These are phyloP conservation scores for Ogataea siamensis DNA, from an alignment of 805 yeast genomes.

Conservation along the genomic window DNA sequence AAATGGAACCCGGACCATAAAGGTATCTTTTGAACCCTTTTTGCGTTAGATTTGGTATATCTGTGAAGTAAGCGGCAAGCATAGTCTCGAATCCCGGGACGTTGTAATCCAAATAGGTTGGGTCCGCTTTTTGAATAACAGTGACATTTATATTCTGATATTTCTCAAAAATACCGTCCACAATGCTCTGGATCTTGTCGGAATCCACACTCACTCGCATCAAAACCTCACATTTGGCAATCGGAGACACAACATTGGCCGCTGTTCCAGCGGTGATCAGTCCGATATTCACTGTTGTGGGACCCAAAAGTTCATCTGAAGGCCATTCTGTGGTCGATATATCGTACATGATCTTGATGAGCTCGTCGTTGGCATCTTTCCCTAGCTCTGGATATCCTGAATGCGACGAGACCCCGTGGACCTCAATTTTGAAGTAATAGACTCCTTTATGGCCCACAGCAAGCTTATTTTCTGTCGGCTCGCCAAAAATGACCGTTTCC, in stretches of 20 bases:
- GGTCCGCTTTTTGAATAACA: slow-evolving; percentile 30
- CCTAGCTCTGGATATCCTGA: slow-evolving; percentile 73
- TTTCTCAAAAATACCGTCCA: slow-evolving; percentile 34
- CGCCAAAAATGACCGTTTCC: slow-evolving; percentile 68
- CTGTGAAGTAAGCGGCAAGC: slow-evolving; percentile 37
- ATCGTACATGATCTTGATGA: slow-evolving; percentile 49
- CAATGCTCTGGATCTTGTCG: slow-evolving; percentile 36
- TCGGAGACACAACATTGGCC: slow-evolving; percentile 61
- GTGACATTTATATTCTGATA: slow-evolving; percentile 24
- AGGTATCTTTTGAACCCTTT: slow-evolving; percentile 45
- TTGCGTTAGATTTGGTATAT: slow-evolving; percentile 43
- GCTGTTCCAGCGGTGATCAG: slow-evolving; percentile 60
- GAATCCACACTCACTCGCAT: slow-evolving; percentile 54
- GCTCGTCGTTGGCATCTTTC: slow-evolving; percentile 55
- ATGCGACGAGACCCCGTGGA: slow-evolving; percentile 60
- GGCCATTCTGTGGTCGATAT: slow-evolving; percentile 49
- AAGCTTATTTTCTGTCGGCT: slow-evolving; percentile 67
- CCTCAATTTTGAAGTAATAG: slow-evolving; percentile 40
- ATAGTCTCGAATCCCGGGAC: slow-evolving; percentile 62
- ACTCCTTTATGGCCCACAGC: slow-evolving; percentile 72
- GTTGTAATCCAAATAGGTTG: slow-evolving; percentile 51
- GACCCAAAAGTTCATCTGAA: slow-evolving; percentile 50
- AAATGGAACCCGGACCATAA: slow-evolving; percentile 67
- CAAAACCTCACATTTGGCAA: slow-evolving; percentile 47
- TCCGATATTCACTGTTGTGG: slow-evolving; percentile 63